Base-by-base conservation (phyloP, 2,329 filamentous ascomycete species). In the Ophiostoma populinum region DNA sequence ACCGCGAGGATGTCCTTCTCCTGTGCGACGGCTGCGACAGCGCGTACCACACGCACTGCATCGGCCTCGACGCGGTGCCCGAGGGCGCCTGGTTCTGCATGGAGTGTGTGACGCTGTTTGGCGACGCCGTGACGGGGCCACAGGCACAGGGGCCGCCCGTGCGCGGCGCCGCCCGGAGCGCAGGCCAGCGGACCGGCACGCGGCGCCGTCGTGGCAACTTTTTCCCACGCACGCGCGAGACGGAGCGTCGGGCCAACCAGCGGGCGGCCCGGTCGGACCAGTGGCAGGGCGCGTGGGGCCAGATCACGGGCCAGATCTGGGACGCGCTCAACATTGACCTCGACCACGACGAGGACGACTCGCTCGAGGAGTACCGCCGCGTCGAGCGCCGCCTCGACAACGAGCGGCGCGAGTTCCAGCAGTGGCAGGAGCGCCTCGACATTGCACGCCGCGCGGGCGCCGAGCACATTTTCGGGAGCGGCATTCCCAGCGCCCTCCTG, bases 11-110 rank as follows among this genome's bases (percentile, higher is more conserved):
- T 43, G 66, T 85, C 13, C 68, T 93, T 35, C 74, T 95, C 45
- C 71, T 92, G 41, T 98, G 90, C 58, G 85, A 94, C 54, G 77
- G 75, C 49, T 98, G 90, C 60, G 79, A 92, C 61, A 75, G 77
- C 22, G 71, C 80, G 28, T 93, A 87, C 48, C 90, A 98, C 55
- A 85, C 85, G 32, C 81, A 92, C 54, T 98, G 90, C 55, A 72
- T 92, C 41, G 86, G 81, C 22, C 67, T 93, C 33, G 76, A 86
- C 40, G 59, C 65, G 35, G 71, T 92, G 37, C 85, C 86, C 16
- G 58, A 66, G 20, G 80, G 80, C 19, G 63, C 75, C 44, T 98
- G 87, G 86, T 93, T 87, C 54, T 98, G 90, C 59, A 75, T 90
- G 55, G 74, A 80, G 47, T 98, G 90, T 55, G 54, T 63, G 42